Conservation (phyloP, 225 moss, liverwort and hornwort genomes). For the Climacium dendroides region DNA sequence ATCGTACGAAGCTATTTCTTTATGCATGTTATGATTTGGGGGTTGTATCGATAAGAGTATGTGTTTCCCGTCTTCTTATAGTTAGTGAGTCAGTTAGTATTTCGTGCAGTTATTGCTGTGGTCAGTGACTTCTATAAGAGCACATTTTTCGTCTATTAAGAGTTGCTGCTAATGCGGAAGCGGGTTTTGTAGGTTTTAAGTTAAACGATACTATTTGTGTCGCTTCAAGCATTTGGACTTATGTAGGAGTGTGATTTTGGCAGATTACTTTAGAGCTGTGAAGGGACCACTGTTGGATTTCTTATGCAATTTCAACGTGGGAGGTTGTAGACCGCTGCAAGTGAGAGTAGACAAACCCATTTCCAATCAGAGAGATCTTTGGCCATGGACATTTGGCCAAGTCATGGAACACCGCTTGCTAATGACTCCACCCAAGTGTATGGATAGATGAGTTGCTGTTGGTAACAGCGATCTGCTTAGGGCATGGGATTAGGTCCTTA, state of each 20-base stretch:
- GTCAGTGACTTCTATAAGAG: not conserved
- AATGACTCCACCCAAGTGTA: not conserved
- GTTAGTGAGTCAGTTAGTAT: no score
- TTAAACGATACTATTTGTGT: not conserved
- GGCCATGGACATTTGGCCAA: not conserved
- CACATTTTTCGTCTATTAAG: not conserved
- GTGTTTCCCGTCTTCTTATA: not conserved
- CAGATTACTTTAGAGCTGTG: not conserved
- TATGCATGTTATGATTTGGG: not conserved
- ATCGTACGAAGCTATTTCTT: not conserved
- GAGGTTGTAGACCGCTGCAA: not conserved
- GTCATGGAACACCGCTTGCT: not conserved
- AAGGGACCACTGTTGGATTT: not conserved
- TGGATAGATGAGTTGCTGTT: not conserved
- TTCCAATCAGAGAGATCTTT: not conserved
- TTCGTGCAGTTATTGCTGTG: not conserved
- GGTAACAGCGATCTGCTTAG: not conserved
- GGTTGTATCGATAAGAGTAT: not conserved
- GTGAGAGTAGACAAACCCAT: not conserved
- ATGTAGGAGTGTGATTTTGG: not conserved
- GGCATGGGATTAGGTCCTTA: not conserved
- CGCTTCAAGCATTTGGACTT: not conserved
- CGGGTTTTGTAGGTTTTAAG: not conserved
- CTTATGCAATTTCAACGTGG: not conserved
- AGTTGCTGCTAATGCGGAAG: not conserved